Conservation (phyloP, 2,329 filamentous ascomycete genomes). For the Teratosphaeriaceae sp. region DNA sequence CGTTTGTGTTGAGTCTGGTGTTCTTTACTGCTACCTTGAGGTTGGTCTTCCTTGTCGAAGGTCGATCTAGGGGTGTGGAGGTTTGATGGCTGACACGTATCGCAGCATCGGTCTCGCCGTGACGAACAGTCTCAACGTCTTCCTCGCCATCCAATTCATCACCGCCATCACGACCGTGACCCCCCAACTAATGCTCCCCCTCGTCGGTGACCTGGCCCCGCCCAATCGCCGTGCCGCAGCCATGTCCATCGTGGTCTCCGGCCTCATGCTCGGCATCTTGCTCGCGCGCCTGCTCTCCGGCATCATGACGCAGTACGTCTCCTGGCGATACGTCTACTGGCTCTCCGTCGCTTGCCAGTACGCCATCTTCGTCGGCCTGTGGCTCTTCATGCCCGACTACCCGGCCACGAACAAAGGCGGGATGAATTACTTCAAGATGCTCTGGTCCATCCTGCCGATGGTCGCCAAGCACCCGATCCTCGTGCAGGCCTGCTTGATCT, state of each 20-base stretch:
- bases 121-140: slow-evolving; percentile 57
- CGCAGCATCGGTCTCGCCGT: slow-evolving; percentile 66
- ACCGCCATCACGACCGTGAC: slow-evolving; percentile 74
- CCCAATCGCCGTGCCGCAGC: slow-evolving; percentile 60
- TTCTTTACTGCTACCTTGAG: slow-evolving; percentile 60
- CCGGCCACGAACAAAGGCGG: slow-evolving; percentile 63
- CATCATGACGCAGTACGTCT: slow-evolving; percentile 64
- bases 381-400: slow-evolving; percentile 73
- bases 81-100: no score
- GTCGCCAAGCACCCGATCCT: slow-evolving; percentile 60
- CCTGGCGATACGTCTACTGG: slow-evolving; percentile 77
- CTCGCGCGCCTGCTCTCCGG: slow-evolving; percentile 70
- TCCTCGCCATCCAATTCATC: slow-evolving; percentile 65
- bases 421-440: slow-evolving; percentile 58
- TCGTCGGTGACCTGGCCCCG: slow-evolving; percentile 73
- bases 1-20: slow-evolving; percentile 59
- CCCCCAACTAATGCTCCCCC: slow-evolving; percentile 66
- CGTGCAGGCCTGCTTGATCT: slow-evolving; percentile 61
- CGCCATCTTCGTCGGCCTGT: slow-evolving; percentile 58
- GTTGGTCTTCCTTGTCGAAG: no score
- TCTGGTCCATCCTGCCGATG: slow-evolving; percentile 59
- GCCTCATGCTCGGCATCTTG: slow-evolving; percentile 67
- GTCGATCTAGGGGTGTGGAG: no score
- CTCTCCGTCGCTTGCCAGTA: slow-evolving; percentile 66
- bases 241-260: slow-evolving; percentile 68